Base-by-base conservation (phyloP, 371 early-diverging fungal species). In the Mucor ambiguus region DNA sequence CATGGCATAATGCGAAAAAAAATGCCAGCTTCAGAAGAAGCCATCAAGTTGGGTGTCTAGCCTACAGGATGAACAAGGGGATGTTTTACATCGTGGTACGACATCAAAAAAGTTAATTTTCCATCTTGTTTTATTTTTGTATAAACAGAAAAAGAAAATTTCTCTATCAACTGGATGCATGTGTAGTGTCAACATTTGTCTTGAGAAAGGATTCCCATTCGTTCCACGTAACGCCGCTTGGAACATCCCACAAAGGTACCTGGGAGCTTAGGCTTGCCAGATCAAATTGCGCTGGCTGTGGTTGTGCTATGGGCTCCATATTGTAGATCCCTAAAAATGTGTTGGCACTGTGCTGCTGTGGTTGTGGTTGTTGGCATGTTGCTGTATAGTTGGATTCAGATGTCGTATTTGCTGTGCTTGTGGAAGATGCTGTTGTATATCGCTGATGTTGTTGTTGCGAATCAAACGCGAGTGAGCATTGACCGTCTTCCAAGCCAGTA, bases 121-220 rank as follows among this genome's bases (percentile, higher is more conserved):
- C 22, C 58, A 58, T 37, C 16, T 35, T 57, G 7, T 30, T 30
- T 58, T 58, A 8, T 58, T 33, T n/a, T 11, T 33, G 9, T 33
- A 33, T 37, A 37, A 1, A 37, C 37, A 37, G 37, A 44, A 20
- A 44, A 43, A 43, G 18, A n/a, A 43, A 24, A n/a, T n/a, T 0
- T 46, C 12, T 14, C 37, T 12, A 37, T 37, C 37, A n/a, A 8
- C 24, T 58, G 35, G 35, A 37, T 32, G 12, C 12, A 30, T 55
- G 30, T 29, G 55, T n/a, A 32, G 7, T 18, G 29, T 55, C 29
- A 9, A 33, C 18, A 61, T 57, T 71, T 1, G 46, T 14, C 46
- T 65, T 71, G 20, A 78, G 44, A 57, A 71, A 73, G 0, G 66
- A 30, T 24, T 73, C 75, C 80, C 80, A 80, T n/a, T 75, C 77